These are phyloP conservation scores for Fonsecaea pugnacius DNA, from an alignment of 2,329 filamentous ascomycete species.

Conservation along the genomic window DNA sequence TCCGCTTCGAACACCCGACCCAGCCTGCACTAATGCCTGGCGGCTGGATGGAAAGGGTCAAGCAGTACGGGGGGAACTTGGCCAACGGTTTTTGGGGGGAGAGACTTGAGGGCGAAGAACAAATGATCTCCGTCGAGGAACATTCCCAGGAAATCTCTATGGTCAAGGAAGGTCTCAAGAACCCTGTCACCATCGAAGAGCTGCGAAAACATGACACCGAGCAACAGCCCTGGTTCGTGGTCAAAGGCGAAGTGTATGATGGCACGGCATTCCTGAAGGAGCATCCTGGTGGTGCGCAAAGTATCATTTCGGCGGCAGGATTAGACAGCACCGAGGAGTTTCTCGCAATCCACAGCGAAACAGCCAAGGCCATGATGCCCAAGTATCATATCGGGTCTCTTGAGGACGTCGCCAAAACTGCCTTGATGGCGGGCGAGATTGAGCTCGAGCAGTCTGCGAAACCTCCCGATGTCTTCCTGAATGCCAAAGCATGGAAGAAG, in stretches of 20 bases:
- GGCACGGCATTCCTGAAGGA: conserved; percentile 78
- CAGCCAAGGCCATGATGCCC: conserved; percentile 87
- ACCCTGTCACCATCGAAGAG: conserved; percentile 71
- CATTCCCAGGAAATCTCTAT: conserved; percentile 73
- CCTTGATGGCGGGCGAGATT: conserved; percentile 56
- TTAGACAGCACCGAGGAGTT: conserved; percentile 87
- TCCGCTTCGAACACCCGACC: conserved; percentile 87
- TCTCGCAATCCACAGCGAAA: conserved; percentile 89
- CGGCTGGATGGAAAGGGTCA: conserved; percentile 93
- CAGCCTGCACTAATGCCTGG: conserved; percentile 75
- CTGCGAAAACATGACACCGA: conserved; percentile 69
- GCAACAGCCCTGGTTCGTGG: conserved; percentile 79
- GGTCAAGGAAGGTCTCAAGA: conserved; percentile 69
- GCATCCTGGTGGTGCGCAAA: conserved; percentile 84
- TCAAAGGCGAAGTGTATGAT: conserved; percentile 87
- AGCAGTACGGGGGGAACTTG: conserved; percentile 78
- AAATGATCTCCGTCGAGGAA: conserved; percentile 50
- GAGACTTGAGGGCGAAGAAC: conserved; percentile 59
- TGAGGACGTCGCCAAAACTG: conserved; percentile 61
- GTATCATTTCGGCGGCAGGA: conserved; percentile 80
- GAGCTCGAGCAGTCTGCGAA: conserved; percentile 48
- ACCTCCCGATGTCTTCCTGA: conserved; percentile 68
- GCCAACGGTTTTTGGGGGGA: conserved; percentile 86
- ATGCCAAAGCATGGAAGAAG: conserved; percentile 73
- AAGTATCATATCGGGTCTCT: conserved; percentile 82